These are phyloP conservation scores for Insectozyma bohioensis DNA, from an alignment of 1,139 yeast genomes.

Conservation along the genomic window DNA sequence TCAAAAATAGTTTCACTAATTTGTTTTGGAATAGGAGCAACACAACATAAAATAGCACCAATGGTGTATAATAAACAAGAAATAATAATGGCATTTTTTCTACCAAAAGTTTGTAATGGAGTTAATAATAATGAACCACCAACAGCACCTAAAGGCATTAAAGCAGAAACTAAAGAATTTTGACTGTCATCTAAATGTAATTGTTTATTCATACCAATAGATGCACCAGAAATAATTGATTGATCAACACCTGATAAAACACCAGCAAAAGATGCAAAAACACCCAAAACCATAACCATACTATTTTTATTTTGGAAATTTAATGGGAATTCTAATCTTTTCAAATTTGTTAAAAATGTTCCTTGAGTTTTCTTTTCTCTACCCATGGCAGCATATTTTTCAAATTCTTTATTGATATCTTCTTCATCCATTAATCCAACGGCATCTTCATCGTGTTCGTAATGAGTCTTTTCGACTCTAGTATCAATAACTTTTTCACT, in stretches of 20 bases:
- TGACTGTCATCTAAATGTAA: conserved; percentile 34
- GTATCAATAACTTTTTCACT: conserved; percentile 7
- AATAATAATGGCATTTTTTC: conserved; percentile 50
- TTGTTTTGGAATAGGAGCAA: conserved; percentile 19
- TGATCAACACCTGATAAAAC: conserved; percentile 58
- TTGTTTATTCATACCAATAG: conserved; percentile 45
- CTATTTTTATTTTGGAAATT: conserved; percentile 41
- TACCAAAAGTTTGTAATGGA: conserved; percentile 50
- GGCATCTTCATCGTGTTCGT: conserved; percentile 10
- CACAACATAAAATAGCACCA: conserved; percentile 57
- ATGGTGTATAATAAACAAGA: conserved; percentile 58
- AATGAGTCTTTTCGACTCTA: conserved; percentile 7
- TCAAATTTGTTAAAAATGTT: conserved; percentile 23
- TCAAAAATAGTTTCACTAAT: conserved; percentile 14
- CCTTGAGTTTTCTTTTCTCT: conserved; percentile 17
- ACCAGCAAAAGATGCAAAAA: conserved; percentile 59
- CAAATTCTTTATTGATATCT: conserved; percentile 27
- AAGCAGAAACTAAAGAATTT: conserved; percentile 47
- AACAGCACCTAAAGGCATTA: conserved; percentile 64
- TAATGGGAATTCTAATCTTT: conserved; percentile 24
- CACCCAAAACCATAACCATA: conserved; percentile 49
- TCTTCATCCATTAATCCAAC: conserved; percentile 11
- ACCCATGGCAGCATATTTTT: conserved; percentile 23
- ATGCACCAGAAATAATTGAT: conserved; percentile 59
- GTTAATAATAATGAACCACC: conserved; percentile 50